Percentiles rank a stretch among this genome's conserved stretches.
Conservation (phyloP, 2,329 filamentous ascomycete genomes). For the Huntiella moniliformis region DNA sequence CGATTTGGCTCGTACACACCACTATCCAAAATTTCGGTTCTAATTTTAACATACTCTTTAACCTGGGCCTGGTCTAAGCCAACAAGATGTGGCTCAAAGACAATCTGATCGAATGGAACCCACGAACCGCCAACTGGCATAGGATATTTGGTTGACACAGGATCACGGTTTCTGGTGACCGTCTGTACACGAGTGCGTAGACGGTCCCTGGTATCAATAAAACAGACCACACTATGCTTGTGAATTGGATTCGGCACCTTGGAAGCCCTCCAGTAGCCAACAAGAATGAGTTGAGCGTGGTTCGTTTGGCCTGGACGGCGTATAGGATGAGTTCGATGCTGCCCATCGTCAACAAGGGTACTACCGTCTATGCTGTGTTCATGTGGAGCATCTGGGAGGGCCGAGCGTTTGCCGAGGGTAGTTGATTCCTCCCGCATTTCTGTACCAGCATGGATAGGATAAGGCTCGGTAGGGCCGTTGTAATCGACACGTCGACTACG, state of each 20-base stretch:
- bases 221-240: constrained; percentile 42
- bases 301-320: constrained; percentile 10
- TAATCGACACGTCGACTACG: constrained; percentile 20
- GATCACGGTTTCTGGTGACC: constrained; percentile 28
- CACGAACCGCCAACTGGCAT: constrained; percentile 43
- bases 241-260: constrained; percentile 26
- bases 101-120: constrained; percentile 43
- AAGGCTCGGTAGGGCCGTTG: neutral
- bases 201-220: constrained; percentile 31
- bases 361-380: constrained; percentile 1
- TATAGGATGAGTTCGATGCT: constrained; percentile 2
- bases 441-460: neutral
- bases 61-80: constrained; percentile 36
- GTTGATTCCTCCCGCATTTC: too few relatives aligned
- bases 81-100: constrained; percentile 38
- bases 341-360: constrained; percentile 1
- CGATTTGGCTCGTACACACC: constrained; percentile 23
- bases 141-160: constrained; percentile 27
- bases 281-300: constrained; percentile 26
- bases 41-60: constrained; percentile 43
- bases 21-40: constrained; percentile 19
- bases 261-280: constrained; percentile 45
- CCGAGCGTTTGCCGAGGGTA: constrained; percentile 4
- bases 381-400: neutral
- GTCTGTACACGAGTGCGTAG: constrained; percentile 10